Base-by-base conservation (phyloP, 345 rosid species). In the Melaleuca alternifolia region DNA sequence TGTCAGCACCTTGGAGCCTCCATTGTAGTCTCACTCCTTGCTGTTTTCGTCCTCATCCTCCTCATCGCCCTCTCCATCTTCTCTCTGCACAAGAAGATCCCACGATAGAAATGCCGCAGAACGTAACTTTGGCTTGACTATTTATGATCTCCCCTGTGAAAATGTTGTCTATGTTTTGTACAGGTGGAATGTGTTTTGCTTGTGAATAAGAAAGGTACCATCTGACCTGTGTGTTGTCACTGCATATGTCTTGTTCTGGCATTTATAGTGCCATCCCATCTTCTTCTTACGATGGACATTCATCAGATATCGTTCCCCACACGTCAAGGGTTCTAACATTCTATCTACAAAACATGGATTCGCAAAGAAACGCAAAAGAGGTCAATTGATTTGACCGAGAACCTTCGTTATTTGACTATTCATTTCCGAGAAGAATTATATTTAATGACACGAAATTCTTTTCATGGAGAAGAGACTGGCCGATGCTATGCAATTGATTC, bases 1-100 rank as follows among this genome's bases (percentile, higher is more conserved):
- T 97, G 99, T 87, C 87, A 77, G 28, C 92, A 95, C 87, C 6
- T 89, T 1, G 97, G 88, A 20, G 87, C 89, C 82, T 91, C 98
- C 41, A 18, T 92, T 33, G 93, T 89, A 3, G 21, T 93, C 57
- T 87, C 97, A 0, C 85, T 97, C 76, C 71, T 94, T 5, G 95
- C 97, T 9, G 91, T 94, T 5, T 15, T 96, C 16, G 86, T 95
- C 87, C 95, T 97, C 37, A 86, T 94, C n/a, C 21, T 93, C 14
- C 96, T 96, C 48, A 89, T 92, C 41, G 54, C 88, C 83, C 88
- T 89, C 51, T 96, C 99, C n/a, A 82, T 88, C 83, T 41, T 85
- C 85, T 91, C 95, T 51, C 87, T 92, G 28, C 90, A 86, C 90
- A 92, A 89, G 89, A 86, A 87, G 86, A 86, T 88, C 83, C 93